phyloP scores from a whole-genome alignment of 2,329 filamentous ascomycete genomes.

The Colletotrichum gigasporum region DNA sequence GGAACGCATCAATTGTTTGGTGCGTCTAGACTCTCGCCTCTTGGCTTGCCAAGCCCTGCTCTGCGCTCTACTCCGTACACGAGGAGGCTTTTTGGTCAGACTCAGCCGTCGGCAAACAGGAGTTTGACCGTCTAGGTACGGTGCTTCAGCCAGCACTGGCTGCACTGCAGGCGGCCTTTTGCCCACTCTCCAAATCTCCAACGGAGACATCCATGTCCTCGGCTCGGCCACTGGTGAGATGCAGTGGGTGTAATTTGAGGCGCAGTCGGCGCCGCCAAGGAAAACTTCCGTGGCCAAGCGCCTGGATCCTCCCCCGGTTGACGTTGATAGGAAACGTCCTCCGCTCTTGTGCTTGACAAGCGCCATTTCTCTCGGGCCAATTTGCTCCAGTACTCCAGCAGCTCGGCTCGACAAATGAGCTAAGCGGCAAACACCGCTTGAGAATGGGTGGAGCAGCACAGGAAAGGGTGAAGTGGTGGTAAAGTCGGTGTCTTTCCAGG shows the following conservation, averaged over 20 bases:
- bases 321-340: constrained; percentile 14
- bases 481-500: no score
- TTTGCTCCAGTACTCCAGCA: constrained; percentile 6
- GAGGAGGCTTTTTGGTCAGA: background rate
- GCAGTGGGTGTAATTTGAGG: constrained; percentile 5
- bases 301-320: constrained; percentile 2
- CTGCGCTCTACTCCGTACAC: no score
- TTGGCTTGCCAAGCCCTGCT: background rate
- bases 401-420: constrained; percentile 21
- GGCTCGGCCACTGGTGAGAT: background rate
- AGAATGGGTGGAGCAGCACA: no score
- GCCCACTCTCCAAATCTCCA: background rate
- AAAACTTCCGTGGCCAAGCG: constrained; percentile 13
- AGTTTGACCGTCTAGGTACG: no score
- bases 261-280: constrained; percentile 23
- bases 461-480: background rate
- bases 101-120: background rate
- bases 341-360: constrained; percentile 20
- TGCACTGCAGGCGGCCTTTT: background rate
- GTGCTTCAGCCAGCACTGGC: no score
- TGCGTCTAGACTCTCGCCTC: background rate
- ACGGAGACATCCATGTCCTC: background rate
- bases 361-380: constrained; percentile 18
- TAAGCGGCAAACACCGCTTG: background rate
- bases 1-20: background rate